A percentile compares a stretch with the other conserved stretches of the same genome.
Conservation (phyloP, 495 filamentous ascomycete genomes). For the Hyaloscypha variabilis region DNA sequence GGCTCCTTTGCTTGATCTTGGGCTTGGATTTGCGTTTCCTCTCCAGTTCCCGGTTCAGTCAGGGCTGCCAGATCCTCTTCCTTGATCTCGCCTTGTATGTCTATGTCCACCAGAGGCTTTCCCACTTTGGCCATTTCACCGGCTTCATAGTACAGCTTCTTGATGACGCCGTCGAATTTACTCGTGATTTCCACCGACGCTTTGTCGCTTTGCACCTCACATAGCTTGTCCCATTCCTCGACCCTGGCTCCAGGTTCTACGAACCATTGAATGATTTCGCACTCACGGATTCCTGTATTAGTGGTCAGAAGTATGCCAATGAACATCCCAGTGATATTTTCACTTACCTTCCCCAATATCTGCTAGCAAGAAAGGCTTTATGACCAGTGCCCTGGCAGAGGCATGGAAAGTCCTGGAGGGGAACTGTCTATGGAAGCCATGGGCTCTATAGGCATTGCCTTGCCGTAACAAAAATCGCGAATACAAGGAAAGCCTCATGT, state of each 20-base stretch:
- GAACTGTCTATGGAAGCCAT: slow-evolving; percentile 36
- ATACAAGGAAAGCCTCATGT: slow-evolving; percentile 49
- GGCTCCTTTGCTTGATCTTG: background rate
- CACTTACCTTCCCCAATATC: slow-evolving; percentile 92
- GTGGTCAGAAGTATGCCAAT: slow-evolving; percentile 19
- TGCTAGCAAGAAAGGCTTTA: slow-evolving; percentile 88
- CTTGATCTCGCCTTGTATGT: slow-evolving; percentile 59
- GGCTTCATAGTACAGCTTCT: slow-evolving; percentile 92
- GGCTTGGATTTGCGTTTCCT: slow-evolving; percentile 18
- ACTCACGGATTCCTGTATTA: slow-evolving; percentile 85
- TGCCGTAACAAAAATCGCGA: slow-evolving; percentile 44
- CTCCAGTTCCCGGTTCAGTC: slow-evolving; percentile 20
- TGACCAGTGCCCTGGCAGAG: slow-evolving; percentile 55
- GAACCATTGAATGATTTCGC: slow-evolving; percentile 99
- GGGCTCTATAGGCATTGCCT: slow-evolving; percentile 40
- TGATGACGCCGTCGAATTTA: slow-evolving; percentile 91
- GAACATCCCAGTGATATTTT: background rate
- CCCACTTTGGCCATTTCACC: slow-evolving; percentile 96
- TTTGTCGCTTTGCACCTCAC: slow-evolving; percentile 98
- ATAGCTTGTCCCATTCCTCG: slow-evolving; percentile 96
- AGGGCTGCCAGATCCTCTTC: slow-evolving; percentile 48
- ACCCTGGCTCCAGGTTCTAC: slow-evolving; percentile 94
- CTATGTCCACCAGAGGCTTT: slow-evolving; percentile 79
- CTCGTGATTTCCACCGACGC: slow-evolving; percentile 99
- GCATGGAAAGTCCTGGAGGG: slow-evolving; percentile 56